A percentile compares a stretch with the other conserved stretches of the same genome.
Evolutionary conservation across 371 early-diverging fungal genomes (phyloP).

Genomic region (Choanephora cucurbitarum): DNA sequence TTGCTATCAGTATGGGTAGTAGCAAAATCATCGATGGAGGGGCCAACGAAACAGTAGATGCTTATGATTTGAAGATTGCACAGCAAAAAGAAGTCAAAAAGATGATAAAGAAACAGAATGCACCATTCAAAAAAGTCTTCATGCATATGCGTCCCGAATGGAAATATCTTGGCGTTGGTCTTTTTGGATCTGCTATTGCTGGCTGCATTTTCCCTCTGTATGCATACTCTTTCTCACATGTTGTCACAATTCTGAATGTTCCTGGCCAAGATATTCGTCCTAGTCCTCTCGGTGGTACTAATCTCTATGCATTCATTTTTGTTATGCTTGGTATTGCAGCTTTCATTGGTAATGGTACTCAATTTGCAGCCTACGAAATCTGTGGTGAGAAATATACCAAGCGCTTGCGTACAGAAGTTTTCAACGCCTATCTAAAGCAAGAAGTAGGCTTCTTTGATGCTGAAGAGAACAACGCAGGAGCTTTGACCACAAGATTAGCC

Average conservation of each 20-base stretch:
- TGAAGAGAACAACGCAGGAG: constrained; percentile 75
- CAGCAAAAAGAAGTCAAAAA: constrained; percentile 43
- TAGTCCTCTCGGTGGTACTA: constrained; percentile 50
- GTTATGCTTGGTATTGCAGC: constrained; percentile 53
- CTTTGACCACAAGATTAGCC: constrained; percentile 75
- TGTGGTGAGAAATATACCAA: constrained; percentile 59
- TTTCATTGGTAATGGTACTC: constrained; percentile 41
- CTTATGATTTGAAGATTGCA: constrained; percentile 36
- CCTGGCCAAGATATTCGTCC: constrained; percentile 28
- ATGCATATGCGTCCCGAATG: constrained; percentile 38
- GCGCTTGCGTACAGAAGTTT: constrained; percentile 54
- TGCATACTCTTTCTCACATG: constrained; percentile 8
- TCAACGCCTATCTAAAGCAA: constrained; percentile 67
- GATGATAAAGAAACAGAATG: constrained; percentile 37
- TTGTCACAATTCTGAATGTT: constrained; percentile 6
- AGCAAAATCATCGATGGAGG: background rate
- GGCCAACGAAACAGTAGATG: constrained; percentile 20
- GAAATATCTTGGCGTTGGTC: constrained; percentile 35
- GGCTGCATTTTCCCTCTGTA: constrained; percentile 47
- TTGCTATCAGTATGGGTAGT: background rate
- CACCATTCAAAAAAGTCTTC: constrained; percentile 44
- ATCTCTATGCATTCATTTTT: constrained; percentile 78
- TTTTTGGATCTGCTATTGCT: constrained; percentile 45
- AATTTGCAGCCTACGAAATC: constrained; percentile 37
- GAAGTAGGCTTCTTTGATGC: constrained; percentile 87